Percentiles rank a stretch among this genome's conserved stretches.
These are phyloP conservation scores for Aspergillus cavernicola DNA, from an alignment of 495 filamentous ascomycete genomes.

Conservation along the genomic window DNA sequence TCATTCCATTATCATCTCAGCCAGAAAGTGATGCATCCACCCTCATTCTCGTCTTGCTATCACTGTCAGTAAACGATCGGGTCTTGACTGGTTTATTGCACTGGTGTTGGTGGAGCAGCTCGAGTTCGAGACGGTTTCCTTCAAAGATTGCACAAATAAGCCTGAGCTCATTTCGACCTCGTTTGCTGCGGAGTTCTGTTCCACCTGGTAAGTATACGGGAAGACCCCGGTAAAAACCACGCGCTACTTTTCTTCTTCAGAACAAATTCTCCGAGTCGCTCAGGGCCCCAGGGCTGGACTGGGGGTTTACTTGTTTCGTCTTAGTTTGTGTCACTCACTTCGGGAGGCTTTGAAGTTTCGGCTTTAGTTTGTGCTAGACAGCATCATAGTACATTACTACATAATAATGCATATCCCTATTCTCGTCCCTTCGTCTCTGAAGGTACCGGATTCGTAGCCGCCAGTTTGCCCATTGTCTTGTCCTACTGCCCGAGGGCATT, in stretches of 20 bases:
- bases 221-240: constrained; percentile 3
- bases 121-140: constrained; percentile 7
- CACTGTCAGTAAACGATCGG: constrained; percentile 7
- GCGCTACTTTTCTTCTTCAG: constrained; percentile 9
- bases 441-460: no score
- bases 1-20: constrained; percentile 6
- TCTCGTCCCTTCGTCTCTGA: background rate
- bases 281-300: background rate
- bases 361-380: no score
- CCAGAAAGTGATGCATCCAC: constrained; percentile 20
- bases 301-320: constrained; percentile 7
- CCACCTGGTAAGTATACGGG: background rate
- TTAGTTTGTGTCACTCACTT: constrained; percentile 3
- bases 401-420: background rate
- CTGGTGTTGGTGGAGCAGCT: constrained; percentile 12
- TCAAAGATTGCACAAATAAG: constrained; percentile 5
- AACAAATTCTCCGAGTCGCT: constrained; percentile 12
- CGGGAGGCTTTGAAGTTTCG: background rate
- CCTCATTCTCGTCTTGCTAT: constrained; percentile 9
- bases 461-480: no score
- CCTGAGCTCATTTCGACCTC: background rate
- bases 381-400: background rate
- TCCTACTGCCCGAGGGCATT: no score
- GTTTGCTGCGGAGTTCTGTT: background rate
- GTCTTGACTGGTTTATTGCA: constrained; percentile 14